Conservation (phyloP, 2,329 filamentous ascomycete species). For the Hymenoscyphus infarciens region DNA sequence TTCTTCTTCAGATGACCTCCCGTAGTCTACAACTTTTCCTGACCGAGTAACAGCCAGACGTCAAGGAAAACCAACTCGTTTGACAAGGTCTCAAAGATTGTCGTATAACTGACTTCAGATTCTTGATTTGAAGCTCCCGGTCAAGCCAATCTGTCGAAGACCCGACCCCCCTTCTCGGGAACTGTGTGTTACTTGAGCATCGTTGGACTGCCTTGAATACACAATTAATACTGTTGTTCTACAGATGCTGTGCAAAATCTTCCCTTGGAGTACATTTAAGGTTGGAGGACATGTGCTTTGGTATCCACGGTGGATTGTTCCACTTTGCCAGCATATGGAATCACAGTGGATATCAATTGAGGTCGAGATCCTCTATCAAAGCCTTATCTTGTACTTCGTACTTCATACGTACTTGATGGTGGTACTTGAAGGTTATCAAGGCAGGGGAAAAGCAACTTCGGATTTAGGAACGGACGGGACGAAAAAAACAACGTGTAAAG, state of each 20-base stretch:
- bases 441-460: background rate
- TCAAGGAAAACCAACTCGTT: background rate
- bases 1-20: background rate
- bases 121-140: background rate
- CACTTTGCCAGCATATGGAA: constrained; percentile 4
- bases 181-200: constrained; percentile 3
- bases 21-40: background rate
- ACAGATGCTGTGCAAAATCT: background rate
- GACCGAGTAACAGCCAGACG: background rate
- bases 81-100: constrained; percentile 4
- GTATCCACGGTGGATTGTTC: constrained; percentile 1
- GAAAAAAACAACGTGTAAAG: background rate
- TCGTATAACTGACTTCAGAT: background rate
- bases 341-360: background rate
- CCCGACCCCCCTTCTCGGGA: background rate
- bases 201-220: background rate
- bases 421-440: background rate
- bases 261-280: background rate
- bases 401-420: background rate
- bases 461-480: background rate
- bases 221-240: background rate
- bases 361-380: background rate
- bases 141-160: background rate
- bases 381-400: background rate
- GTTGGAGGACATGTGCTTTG: background rate